Evolutionary conservation across 345 rosid genomes (phyloP).

Genomic region (Salix arbutifolia): DNA sequence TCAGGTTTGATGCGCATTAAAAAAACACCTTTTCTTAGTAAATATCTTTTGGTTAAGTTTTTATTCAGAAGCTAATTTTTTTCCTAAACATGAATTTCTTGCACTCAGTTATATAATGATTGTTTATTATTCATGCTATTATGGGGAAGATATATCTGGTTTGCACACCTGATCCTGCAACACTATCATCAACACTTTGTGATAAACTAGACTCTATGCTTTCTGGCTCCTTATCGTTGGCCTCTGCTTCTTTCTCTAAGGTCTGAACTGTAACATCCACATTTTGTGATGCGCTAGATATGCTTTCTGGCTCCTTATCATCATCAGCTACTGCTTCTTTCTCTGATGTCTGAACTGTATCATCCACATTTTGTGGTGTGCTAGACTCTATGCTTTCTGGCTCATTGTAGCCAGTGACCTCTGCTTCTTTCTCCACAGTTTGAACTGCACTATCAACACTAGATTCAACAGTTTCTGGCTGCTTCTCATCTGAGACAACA

Average conservation of each 20-base stretch:
- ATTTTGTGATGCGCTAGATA: conserved; percentile 1
- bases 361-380: conserved; percentile 17
- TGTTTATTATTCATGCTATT: conserved; percentile 23
- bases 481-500: conserved; percentile 9
- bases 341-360: conserved; percentile 1
- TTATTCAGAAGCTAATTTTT: background rate
- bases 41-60: background rate
- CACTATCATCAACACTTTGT: conserved; percentile 22
- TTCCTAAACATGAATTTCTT: too few species aligned
- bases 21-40: background rate
- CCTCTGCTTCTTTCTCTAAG: conserved; percentile 15
- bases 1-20: background rate
- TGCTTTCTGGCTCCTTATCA: background rate
- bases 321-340: conserved; percentile 13
- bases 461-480: conserved; percentile 7
- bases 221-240: too few species aligned
- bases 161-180: conserved; percentile 31
- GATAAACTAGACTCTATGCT: background rate
- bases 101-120: too few species aligned
- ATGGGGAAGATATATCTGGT: conserved; percentile 25
- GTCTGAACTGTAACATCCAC: conserved; percentile 15
- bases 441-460: conserved; percentile 16
- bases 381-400: background rate
- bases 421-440: conserved; percentile 17
- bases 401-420: background rate